Percentiles rank a stretch among this genome's conserved stretches.
Conservation (phyloP, 1,284 basidiomycete genomes). For the Fomitopsis betulina region DNA sequence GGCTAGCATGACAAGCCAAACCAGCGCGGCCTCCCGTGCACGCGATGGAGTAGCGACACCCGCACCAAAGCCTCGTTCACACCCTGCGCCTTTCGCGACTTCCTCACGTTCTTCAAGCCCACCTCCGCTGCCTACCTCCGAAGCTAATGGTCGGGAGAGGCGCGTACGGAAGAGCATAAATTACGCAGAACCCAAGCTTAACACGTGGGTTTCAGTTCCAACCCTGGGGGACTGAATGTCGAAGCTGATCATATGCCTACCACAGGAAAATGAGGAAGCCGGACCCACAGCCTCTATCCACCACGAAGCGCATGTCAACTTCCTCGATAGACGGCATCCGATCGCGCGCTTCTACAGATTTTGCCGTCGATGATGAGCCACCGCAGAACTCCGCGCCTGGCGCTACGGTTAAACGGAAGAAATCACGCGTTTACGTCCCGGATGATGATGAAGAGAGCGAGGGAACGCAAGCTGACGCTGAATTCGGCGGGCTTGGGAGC, state of each 20-base stretch:
- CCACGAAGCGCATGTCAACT: constrained; percentile 29
- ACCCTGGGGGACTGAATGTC: constrained; percentile 7
- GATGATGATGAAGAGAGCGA: constrained; percentile 57
- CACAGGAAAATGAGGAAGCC: constrained; percentile 89
- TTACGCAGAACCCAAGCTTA: constrained; percentile 86
- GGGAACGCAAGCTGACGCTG: constrained; percentile 61
- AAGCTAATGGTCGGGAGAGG: constrained; percentile 54
- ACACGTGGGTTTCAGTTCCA: constrained; percentile 58
- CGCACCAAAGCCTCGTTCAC: constrained; percentile 20
- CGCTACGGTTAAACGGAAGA: constrained; percentile 42
- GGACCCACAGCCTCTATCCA: constrained; percentile 41
- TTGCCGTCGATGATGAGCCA: constrained; percentile 15
- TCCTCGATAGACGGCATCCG: constrained; percentile 13
- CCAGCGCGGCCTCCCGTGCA: constrained; percentile 28
- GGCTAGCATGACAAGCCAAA: constrained; percentile 21
- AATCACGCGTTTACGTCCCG: constrained; percentile 41
- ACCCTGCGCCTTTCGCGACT: constrained; percentile 29
- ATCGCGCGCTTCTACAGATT: constrained; percentile 12
- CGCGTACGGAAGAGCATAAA: constrained; percentile 79
- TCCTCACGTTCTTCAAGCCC: constrained; percentile 47
- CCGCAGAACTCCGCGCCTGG: constrained; percentile 14
- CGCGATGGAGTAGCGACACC: constrained; percentile 40
- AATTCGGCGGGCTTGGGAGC: constrained; percentile 39
- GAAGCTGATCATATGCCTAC: constrained; percentile 7
- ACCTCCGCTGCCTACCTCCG: constrained; percentile 30